Conservation (phyloP, 1,139 yeast species). For the Hyphopichia fennica region DNA sequence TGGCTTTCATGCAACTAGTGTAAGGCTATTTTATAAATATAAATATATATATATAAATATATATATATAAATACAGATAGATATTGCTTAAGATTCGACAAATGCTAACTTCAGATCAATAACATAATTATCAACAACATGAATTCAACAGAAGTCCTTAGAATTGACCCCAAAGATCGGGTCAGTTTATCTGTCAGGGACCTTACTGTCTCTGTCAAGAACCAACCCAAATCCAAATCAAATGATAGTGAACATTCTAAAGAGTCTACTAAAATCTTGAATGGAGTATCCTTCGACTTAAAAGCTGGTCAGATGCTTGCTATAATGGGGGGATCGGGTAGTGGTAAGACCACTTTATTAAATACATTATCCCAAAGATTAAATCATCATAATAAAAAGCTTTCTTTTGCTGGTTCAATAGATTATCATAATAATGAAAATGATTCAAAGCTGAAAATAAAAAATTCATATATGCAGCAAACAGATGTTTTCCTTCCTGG, state of each 20-base stretch:
- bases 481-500: constrained; percentile 74
- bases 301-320: constrained; percentile 59
- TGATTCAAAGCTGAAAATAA: constrained; percentile 25
- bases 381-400: constrained; percentile 29
- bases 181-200: constrained; percentile 30
- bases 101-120: no score
- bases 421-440: constrained; percentile 13
- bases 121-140: no score
- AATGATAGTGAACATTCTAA: constrained; percentile 2
- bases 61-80: no score
- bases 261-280: constrained; percentile 21
- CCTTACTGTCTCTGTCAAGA: constrained; percentile 30
- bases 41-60: no score
- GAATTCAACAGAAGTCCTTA: background rate
- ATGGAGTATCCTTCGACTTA: constrained; percentile 55
- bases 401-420: constrained; percentile 32
- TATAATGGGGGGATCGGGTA: constrained; percentile 82
- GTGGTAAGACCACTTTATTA: constrained; percentile 81
- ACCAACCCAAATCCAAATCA: background rate
- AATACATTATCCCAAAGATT: constrained; percentile 70
- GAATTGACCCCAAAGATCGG: constrained; percentile 20
- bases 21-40: no score
- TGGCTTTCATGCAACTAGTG: no score
- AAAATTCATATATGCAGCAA: constrained; percentile 73
- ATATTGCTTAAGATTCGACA: no score